Conservation (phyloP, 768 basidiomycete genomes). For the Podaxis carcinomalis region DNA sequence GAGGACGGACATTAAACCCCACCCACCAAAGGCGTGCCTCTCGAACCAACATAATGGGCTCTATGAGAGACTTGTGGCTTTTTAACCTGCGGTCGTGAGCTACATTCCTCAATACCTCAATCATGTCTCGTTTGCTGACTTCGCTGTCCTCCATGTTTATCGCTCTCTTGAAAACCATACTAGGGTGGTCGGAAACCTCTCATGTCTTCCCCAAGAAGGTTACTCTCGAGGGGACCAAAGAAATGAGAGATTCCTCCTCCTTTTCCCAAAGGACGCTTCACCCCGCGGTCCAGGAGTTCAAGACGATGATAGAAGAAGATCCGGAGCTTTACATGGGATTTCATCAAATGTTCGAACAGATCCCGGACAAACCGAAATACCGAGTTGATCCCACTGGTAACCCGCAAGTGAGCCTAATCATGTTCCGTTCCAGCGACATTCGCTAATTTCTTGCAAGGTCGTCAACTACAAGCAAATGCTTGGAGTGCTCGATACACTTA, state of each 20-base stretch:
- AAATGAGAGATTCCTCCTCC: background rate
- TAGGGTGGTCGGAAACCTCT: background rate
- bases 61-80: background rate
- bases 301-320: conserved; percentile 24
- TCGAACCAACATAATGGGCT: background rate
- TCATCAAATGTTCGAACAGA: conserved; percentile 28
- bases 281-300: conserved; percentile 23
- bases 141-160: background rate
- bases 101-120: background rate
- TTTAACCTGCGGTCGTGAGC: background rate
- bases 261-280: background rate
- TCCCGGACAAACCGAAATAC: conserved; percentile 9
- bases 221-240: background rate
- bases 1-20: background rate
- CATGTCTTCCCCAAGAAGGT: background rate
- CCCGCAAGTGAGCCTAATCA: conserved; percentile 9
- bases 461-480: conserved; percentile 5
- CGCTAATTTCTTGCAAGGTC: background rate
- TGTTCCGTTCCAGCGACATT: background rate
- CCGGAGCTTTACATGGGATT: conserved; percentile 26
- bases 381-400: conserved; percentile 13
- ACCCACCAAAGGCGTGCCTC: background rate
- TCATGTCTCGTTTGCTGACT: background rate
- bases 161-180: background rate
- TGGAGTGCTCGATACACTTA: background rate